phyloP scores from a whole-genome alignment of 495 filamentous ascomycete genomes.

The Daldinia loculata region DNA sequence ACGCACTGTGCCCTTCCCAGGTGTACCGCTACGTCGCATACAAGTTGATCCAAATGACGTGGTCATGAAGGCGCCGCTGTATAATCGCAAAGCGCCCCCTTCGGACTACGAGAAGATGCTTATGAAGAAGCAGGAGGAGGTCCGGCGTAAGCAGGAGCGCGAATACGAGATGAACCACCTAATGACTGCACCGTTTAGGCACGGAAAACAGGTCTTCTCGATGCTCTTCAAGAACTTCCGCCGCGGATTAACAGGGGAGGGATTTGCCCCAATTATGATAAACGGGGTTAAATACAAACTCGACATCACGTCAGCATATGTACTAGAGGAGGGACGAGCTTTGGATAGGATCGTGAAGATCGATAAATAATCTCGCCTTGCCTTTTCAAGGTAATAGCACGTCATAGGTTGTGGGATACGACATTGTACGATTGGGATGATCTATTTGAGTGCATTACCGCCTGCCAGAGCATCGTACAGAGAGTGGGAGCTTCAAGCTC shows the following conservation, averaged over 20 bases:
- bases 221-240: slow-evolving; percentile 46
- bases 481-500: neutral
- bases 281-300: slow-evolving; percentile 56
- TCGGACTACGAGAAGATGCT: slow-evolving; percentile 39
- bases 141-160: slow-evolving; percentile 45
- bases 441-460: neutral
- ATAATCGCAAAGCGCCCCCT: slow-evolving; percentile 41
- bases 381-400: neutral
- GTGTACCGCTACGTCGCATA: slow-evolving; percentile 47
- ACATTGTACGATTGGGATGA: neutral
- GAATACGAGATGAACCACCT: slow-evolving; percentile 57
- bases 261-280: slow-evolving; percentile 55
- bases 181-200: slow-evolving; percentile 61
- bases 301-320: slow-evolving; percentile 59
- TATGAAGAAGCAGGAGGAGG: slow-evolving; percentile 40
- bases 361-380: slow-evolving; percentile 15
- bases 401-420: neutral
- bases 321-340: slow-evolving; percentile 59
- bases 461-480: neutral
- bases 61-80: slow-evolving; percentile 48
- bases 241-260: slow-evolving; percentile 56
- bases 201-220: slow-evolving; percentile 45
- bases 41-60: slow-evolving; percentile 49
- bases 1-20: slow-evolving; percentile 46
- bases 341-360: slow-evolving; percentile 57